Evolutionary conservation across 495 filamentous ascomycete genomes (phyloP).

Genomic region (Aspergillus cristatus): DNA sequence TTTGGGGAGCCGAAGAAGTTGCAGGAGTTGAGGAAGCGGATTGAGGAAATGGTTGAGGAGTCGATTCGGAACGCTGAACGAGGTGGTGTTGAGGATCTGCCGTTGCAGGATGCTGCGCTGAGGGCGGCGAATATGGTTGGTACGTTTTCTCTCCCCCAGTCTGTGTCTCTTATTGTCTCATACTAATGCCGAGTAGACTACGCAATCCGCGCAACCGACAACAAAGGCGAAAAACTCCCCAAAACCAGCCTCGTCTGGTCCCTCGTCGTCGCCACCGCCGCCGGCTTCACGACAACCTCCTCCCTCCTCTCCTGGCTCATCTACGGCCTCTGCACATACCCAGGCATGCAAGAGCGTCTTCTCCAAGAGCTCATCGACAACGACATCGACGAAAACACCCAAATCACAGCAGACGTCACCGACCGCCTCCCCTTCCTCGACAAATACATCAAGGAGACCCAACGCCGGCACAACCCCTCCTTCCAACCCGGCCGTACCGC

Average conservation of each 20-base stretch:
- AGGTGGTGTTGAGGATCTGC: conserved; percentile 30
- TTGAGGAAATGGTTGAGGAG: conserved; percentile 27
- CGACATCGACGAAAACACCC: conserved; percentile 26
- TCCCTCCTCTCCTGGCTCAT: conserved; percentile 45
- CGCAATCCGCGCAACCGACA: conserved; percentile 37
- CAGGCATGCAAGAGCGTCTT: conserved; percentile 40
- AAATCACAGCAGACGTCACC: conserved; percentile 29
- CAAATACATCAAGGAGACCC: conserved; percentile 49
- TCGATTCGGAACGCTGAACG: conserved; percentile 23
- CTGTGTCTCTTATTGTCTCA: background rate
- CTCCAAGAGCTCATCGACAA: conserved; percentile 46
- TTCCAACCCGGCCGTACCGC: conserved; percentile 47
- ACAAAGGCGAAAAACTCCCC: conserved; percentile 44
- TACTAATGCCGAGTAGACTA: conserved; percentile 24
- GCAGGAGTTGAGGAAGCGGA: conserved; percentile 12
- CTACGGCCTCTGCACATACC: conserved; percentile 39
- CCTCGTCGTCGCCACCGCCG: conserved; percentile 30
- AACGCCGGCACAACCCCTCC: conserved; percentile 45
- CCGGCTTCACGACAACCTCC: conserved; percentile 47
- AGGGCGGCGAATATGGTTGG: conserved; percentile 37
- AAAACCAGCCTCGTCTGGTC: conserved; percentile 21
- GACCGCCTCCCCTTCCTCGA: conserved; percentile 39
- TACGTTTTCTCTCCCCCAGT: conserved; percentile 7
- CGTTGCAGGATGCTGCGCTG: conserved; percentile 42
- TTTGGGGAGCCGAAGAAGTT: conserved; percentile 41